phyloP scores from a whole-genome alignment of 2,329 filamentous ascomycete species.

The Lachnellula cervina region DNA sequence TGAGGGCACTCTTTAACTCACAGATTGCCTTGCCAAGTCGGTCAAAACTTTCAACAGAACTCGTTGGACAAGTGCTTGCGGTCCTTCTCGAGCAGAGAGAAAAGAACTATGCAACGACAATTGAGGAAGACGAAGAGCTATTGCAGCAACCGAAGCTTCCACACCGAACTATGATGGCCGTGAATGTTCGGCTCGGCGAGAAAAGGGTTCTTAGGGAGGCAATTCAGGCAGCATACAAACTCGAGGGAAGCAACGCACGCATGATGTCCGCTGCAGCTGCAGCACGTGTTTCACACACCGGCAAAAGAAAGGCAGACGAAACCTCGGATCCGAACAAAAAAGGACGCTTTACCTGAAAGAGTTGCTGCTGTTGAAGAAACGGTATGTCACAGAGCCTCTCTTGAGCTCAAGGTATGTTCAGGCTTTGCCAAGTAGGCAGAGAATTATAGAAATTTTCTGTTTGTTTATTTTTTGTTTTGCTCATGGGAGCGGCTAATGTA shows the following conservation, averaged over 20 bases:
- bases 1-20: conserved; percentile 35
- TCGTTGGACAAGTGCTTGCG: conserved; percentile 37
- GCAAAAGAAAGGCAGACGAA: conserved; percentile 21
- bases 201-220: conserved; percentile 52
- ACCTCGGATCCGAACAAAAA: conserved; percentile 17
- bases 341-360: conserved; percentile 14
- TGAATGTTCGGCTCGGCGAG: conserved; percentile 59
- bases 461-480: conserved; percentile 18
- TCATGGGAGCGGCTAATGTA: conserved; percentile 23
- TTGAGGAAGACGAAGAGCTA: conserved; percentile 45
- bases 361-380: not conserved
- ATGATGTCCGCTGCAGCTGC: conserved; percentile 25
- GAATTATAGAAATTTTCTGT: conserved; percentile 5
- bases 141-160: conserved; percentile 31
- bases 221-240: conserved; percentile 33
- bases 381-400: conserved; percentile 12
- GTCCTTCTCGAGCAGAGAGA: conserved; percentile 36
- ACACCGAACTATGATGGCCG: conserved; percentile 45
- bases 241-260: conserved; percentile 27
- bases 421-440: conserved; percentile 1
- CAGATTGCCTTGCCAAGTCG: conserved; percentile 29
- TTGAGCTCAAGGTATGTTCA: conserved; percentile 1
- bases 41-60: conserved; percentile 39
- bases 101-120: conserved; percentile 47
- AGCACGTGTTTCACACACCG: not conserved